Base-by-base conservation (phyloP, 345 rosid species). In the Aquilaria malaccensis region DNA sequence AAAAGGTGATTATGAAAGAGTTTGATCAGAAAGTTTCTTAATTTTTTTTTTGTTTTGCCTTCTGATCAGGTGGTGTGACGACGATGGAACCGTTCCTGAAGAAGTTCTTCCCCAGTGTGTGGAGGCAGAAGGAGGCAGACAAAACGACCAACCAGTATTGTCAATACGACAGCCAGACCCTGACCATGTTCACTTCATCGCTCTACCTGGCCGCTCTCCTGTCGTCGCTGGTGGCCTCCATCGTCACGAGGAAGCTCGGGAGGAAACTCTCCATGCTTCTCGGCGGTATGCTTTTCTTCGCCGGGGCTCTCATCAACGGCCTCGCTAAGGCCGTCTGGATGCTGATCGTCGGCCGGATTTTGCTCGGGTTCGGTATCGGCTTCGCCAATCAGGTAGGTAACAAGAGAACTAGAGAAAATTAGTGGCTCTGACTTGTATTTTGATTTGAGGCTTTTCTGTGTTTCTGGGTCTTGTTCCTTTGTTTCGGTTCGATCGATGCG, bases 291-390 rank as follows among this genome's bases (percentile, higher is more conserved):
- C 96, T 91, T 29, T 95, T 95, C 79, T 85, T 75, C 15, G 70
- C 79, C 45, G 99, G 99, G 30, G 99, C 97, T 52, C 70, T 91
- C 45, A 65, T 95, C 63, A 95, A 95, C 48, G 99, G 96, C 45
- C 66, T 76, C 11, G 96, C 99, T 31, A 30, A 82, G 61, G 78
- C 72, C 3, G 86, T 95, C 11, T 86, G 89, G 96, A 95, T 95
- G 99, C 80, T 95, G 55, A 88, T 88, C 59, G 67, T 91, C 33
- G 99, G 99, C 6, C 82, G 97, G 56, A 76, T 95, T 13, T 71
- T 95, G 64, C 95, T 95, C 22, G 99, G 99, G 65, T 91, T 95
- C 31, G 99, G 99, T 47, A 81, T 95, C 52, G 99, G 99, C 12
- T 95, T 95, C 58, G 96, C 99, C 56, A 95, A 91, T 73, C 99